phyloP scores from a whole-genome alignment of 495 filamentous ascomycete species.

The Neurospora sp. region DNA sequence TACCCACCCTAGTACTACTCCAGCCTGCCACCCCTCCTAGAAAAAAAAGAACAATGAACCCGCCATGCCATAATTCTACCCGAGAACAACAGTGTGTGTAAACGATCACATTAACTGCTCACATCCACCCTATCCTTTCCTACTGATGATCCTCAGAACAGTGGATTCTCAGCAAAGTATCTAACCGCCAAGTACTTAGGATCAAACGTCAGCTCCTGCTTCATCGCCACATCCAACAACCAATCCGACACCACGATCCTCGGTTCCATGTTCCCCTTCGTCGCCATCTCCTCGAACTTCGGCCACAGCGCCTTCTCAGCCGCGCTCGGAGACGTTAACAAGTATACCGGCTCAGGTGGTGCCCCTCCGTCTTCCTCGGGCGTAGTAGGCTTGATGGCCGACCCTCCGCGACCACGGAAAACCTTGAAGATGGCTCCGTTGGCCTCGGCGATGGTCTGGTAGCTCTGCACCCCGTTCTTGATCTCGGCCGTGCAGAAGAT shows the following conservation, averaged over 20 bases:
- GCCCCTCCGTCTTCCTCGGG: conserved; percentile 48
- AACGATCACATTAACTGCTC: neutral
- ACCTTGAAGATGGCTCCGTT: conserved; percentile 76
- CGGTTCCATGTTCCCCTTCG: conserved; percentile 57
- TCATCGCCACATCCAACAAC: conserved; percentile 82
- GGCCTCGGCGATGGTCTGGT: conserved; percentile 68
- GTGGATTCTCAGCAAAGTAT: conserved; percentile 4
- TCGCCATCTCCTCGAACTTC: conserved; percentile 67
- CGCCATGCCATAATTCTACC: neutral
- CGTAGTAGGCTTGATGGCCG: conserved; percentile 45
- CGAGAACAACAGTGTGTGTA: neutral
- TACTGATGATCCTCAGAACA: neutral
- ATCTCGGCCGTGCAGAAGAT: conserved; percentile 75
- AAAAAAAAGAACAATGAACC: neutral
- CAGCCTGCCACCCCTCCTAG: neutral
- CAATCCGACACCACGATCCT: conserved; percentile 76
- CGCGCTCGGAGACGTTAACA: conserved; percentile 53
- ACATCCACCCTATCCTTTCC: neutral
- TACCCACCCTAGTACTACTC: neutral
- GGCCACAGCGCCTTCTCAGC: conserved; percentile 70
- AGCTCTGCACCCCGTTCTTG: conserved; percentile 71
- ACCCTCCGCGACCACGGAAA: conserved; percentile 62
- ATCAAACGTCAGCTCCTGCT: conserved; percentile 59
- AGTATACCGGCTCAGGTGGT: conserved; percentile 58
- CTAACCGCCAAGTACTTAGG: conserved; percentile 46